Percentiles rank a stretch among this genome's conserved stretches.
These are phyloP conservation scores for Astraeus odoratus DNA, from an alignment of 768 basidiomycete species.

Conservation along the genomic window DNA sequence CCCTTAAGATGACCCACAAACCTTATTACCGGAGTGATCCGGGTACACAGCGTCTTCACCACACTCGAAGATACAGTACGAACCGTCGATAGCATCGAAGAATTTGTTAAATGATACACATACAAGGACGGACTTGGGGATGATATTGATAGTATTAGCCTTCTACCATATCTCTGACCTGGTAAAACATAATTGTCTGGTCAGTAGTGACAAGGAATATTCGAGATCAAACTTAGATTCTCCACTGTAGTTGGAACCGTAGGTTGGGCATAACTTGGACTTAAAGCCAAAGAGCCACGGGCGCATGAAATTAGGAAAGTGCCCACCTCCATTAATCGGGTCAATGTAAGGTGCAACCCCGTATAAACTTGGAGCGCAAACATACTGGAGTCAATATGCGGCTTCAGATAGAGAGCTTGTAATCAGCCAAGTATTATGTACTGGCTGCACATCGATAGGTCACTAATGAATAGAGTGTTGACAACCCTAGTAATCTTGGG, in stretches of 20 bases:
- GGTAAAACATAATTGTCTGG: constrained; percentile 27
- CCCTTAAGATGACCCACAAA: constrained; percentile 11
- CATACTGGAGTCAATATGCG: constrained; percentile 26
- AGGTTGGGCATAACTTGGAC: constrained; percentile 23
- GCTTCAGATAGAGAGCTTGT: constrained; percentile 21
- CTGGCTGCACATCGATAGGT: constrained; percentile 17
- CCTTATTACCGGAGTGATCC: constrained; percentile 17
- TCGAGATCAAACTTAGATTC: constrained; percentile 29
- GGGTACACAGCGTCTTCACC: constrained; percentile 28
- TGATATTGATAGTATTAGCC: constrained; percentile 12
- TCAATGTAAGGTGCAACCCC: constrained; percentile 23
- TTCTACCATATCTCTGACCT: constrained; percentile 23
- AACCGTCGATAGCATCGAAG: constrained; percentile 29
- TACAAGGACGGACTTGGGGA: neutral
- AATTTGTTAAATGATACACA: constrained; percentile 29
- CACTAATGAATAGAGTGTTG: constrained; percentile 7
- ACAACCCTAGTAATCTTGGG: constrained; percentile 13
- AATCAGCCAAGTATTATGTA: constrained; percentile 28
- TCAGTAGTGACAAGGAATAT: constrained; percentile 24
- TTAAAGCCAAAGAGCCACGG: constrained; percentile 4
- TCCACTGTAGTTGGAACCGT: constrained; percentile 14
- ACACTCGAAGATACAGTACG: constrained; percentile 32
- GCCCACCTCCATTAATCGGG: constrained; percentile 31
- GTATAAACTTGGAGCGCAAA: constrained; percentile 21
- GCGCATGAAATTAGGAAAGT: neutral